Conservation (phyloP, 2,329 filamentous ascomycete genomes). For the Phoma sp. region DNA sequence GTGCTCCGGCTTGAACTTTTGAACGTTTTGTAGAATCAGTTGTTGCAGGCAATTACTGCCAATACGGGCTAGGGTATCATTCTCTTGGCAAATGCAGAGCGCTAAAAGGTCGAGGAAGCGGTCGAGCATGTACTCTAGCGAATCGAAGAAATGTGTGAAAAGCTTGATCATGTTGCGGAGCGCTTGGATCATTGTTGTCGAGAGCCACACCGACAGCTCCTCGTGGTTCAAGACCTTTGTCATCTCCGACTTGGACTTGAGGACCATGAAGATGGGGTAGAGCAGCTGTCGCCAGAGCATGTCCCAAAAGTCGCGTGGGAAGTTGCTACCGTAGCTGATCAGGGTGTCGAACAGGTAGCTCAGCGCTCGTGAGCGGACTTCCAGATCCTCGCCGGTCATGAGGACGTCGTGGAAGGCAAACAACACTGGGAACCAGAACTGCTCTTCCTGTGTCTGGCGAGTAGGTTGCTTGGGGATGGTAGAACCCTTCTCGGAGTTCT, state of each 20-base stretch:
- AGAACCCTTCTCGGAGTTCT: conserved; percentile 57
- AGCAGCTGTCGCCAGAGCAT: conserved; percentile 96
- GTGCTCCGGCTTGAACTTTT: conserved; percentile 84
- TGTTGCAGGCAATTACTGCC: conserved; percentile 98
- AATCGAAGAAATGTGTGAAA: conserved; percentile 98
- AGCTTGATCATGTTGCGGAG: conserved; percentile 97
- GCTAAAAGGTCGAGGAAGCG: conserved; percentile 94
- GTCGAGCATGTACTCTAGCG: conserved; percentile 96
- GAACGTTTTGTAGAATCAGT: conserved; percentile 93
- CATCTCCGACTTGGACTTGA: conserved; percentile 96
- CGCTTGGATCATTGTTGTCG: conserved; percentile 99
- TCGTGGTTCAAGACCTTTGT: conserved; percentile 94
- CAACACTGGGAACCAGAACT: conserved; percentile 97
- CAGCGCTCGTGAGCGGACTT: conserved; percentile 86
- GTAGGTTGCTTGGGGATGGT: conserved; percentile 68
- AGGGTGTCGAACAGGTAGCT: conserved; percentile 97
- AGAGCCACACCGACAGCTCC: conserved; percentile 97
- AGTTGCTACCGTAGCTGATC: conserved; percentile 87
- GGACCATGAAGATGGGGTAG: conserved; percentile 97
- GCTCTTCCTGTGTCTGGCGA: conserved; percentile 90
- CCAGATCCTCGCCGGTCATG: conserved; percentile 98
- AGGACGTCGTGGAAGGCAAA: conserved; percentile 99
- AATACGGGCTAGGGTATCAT: conserved; percentile 96
- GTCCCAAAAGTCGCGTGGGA: conserved; percentile 96
- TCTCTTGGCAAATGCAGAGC: conserved; percentile 98